Percentiles rank a stretch among this genome's conserved stretches.
Conservation (phyloP, 306 rosid species). For the Amphicarpaea edgeworthii region DNA sequence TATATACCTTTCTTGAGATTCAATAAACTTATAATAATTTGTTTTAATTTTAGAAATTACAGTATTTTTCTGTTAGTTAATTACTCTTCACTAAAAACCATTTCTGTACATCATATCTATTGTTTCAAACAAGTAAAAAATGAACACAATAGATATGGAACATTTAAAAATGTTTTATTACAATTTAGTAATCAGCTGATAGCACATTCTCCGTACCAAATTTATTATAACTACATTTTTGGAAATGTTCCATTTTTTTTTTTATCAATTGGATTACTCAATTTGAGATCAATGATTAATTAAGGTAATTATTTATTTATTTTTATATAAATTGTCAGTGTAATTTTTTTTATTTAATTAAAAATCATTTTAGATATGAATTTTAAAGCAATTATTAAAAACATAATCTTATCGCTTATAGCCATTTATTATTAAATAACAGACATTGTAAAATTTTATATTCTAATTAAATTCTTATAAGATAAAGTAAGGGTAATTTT, state of each 20-base stretch:
- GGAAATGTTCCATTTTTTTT: too few relatives aligned
- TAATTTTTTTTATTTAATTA: neutral
- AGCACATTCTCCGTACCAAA: too few relatives aligned
- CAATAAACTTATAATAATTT: neutral
- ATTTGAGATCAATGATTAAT: too few relatives aligned
- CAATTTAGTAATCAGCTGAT: neutral
- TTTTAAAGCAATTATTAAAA: neutral
- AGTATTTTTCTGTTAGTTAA: neutral
- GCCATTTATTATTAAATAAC: too few relatives aligned
- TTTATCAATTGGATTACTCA: too few relatives aligned
- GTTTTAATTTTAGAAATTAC: neutral
- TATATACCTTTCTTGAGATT: neutral
- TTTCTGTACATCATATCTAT: neutral
- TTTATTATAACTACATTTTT: too few relatives aligned
- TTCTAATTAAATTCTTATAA: neutral
- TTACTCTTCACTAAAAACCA: neutral
- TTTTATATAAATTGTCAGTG: neutral
- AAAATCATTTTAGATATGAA: neutral
- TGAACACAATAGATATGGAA: neutral
- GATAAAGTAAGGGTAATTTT: neutral
- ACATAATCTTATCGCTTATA: too few relatives aligned
- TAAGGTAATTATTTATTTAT: too few relatives aligned
- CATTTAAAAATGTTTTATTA: neutral
- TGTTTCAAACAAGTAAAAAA: neutral
- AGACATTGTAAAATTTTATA: too few relatives aligned